Conservation (phyloP, 306 rosid species). For the Fagus sylvatica region DNA sequence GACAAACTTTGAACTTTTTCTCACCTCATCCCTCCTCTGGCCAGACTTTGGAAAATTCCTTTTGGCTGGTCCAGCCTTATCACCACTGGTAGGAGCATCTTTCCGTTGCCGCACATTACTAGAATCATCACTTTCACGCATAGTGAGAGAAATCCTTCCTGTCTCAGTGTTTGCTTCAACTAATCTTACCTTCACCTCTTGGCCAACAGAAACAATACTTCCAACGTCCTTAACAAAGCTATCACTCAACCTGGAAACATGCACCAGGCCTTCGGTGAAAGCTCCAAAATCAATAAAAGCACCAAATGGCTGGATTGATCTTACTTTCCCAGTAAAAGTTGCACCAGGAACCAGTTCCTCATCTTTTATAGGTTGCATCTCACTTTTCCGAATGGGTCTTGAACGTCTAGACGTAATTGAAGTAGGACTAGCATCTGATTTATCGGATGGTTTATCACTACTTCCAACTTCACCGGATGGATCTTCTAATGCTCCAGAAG, state of each 20-base stretch:
- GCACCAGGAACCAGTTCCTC: conserved; percentile 90
- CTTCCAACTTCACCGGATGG: conserved; percentile 41
- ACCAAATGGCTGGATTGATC: conserved; percentile 92
- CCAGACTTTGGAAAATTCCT: conserved; percentile 54
- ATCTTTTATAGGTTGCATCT: conserved; percentile 78
- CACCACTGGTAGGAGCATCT: conserved; percentile 46
- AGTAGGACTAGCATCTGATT: conserved; percentile 40
- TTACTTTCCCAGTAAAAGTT: conserved; percentile 88
- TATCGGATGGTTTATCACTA: conserved; percentile 40
- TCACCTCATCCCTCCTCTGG: conserved; percentile 52
- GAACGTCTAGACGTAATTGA: conserved; percentile 51
- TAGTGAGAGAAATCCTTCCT: conserved; percentile 84
- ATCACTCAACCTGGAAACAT: conserved; percentile 91
- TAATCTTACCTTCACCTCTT: conserved; percentile 92
- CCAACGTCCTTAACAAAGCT: conserved; percentile 79
- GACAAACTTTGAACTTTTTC: conserved; percentile 56
- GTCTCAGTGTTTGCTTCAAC: conserved; percentile 79
- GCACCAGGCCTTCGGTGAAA: conserved; percentile 94
- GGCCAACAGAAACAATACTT: conserved; percentile 88
- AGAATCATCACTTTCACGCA: conserved; percentile 68
- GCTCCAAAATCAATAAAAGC: conserved; percentile 98
- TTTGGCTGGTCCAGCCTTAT: conserved; percentile 60
- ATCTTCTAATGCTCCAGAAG: conserved; percentile 42
- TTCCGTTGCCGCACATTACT: conserved; percentile 46
- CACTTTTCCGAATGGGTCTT: conserved; percentile 79